These are phyloP conservation scores for Paraleonurus japonicus DNA, from an alignment of 257 asterid species.

Conservation along the genomic window DNA sequence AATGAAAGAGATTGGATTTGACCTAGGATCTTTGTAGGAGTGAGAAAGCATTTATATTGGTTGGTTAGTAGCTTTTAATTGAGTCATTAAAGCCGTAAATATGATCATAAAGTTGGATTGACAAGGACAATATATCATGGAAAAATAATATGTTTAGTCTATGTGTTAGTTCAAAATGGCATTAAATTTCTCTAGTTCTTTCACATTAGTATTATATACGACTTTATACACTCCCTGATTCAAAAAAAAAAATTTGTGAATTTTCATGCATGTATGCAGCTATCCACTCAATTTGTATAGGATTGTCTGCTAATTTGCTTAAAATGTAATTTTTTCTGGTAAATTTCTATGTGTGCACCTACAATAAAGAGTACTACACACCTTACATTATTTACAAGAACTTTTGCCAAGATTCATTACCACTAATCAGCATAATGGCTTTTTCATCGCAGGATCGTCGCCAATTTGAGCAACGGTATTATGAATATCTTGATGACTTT, in stretches of 20 bases:
- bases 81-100: neutral
- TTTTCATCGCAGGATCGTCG: constrained; percentile 65
- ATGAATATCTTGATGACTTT: constrained; percentile 79
- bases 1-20: neutral
- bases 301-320: neutral
- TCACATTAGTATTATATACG: neutral
- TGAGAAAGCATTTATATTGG: neutral
- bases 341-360: no score
- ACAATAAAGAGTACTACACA: no score
- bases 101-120: neutral
- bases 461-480: constrained; percentile 76
- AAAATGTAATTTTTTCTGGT: neutral
- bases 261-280: neutral
- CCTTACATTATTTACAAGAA: neutral
- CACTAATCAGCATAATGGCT: neutral
- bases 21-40: neutral
- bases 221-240: neutral
- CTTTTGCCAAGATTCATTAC: neutral
- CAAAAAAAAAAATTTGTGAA: neutral
- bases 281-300: neutral
- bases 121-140: constrained; percentile 1
- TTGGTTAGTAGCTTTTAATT: neutral
- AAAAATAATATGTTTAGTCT: neutral
- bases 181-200: neutral
- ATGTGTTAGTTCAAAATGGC: neutral